phyloP scores from a whole-genome alignment of 176 grass and related monocot genomes.

The Melocanna baccifera region DNA sequence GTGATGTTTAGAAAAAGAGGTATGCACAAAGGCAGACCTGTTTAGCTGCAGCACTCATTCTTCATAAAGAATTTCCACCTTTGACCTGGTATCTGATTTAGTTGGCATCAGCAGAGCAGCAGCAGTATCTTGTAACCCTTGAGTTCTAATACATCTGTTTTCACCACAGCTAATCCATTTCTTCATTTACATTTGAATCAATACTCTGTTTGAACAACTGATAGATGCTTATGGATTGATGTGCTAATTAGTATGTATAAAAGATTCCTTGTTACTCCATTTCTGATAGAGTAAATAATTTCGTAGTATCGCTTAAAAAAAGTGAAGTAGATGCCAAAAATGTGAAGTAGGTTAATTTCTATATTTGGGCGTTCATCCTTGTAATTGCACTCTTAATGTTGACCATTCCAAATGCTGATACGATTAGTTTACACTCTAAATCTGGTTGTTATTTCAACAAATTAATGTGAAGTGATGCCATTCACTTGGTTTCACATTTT shows the following conservation, averaged over 20 bases:
- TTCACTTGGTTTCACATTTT: background rate
- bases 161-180: conserved; percentile 38
- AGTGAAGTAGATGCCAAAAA: background rate
- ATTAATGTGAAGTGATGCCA: no score
- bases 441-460: background rate
- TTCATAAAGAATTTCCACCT: conserved; percentile 19
- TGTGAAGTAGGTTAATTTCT: background rate
- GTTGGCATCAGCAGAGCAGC: conserved; percentile 27
- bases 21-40: conserved; percentile 24
- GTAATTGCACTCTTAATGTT: background rate
- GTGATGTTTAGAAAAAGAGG: conserved; percentile 21
- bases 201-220: background rate
- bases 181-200: conserved; percentile 43
- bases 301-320: background rate
- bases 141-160: conserved; percentile 21
- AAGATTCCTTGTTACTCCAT: background rate
- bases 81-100: conserved; percentile 24
- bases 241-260: background rate
- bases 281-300: background rate
- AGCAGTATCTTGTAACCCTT: conserved; percentile 36
- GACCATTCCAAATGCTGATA: background rate
- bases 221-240: background rate
- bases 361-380: background rate
- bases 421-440: background rate
- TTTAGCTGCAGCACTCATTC: conserved; percentile 27